Percentiles rank a stretch among this genome's conserved stretches.
Evolutionary conservation across 495 filamentous ascomycete species (phyloP).

Genomic region (Neohortaea acidophila): DNA sequence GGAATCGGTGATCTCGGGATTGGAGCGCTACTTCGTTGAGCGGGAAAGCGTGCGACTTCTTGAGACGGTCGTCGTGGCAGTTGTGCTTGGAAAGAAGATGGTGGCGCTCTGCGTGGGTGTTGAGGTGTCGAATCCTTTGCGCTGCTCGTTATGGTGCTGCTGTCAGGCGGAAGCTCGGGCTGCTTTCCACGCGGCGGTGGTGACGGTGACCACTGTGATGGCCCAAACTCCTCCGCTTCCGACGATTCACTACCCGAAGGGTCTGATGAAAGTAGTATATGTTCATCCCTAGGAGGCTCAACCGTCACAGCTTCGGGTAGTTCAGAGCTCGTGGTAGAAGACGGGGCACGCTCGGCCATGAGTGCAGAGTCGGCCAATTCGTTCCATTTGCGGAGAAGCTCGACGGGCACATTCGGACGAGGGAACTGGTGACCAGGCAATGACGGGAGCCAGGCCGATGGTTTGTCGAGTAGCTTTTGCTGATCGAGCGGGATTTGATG

Average conservation of each 20-base stretch:
- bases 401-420: constrained; percentile 12
- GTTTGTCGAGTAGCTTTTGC: constrained; percentile 36
- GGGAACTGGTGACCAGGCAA: constrained; percentile 12
- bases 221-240: background rate
- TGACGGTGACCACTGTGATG: background rate
- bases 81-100: no score
- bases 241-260: background rate
- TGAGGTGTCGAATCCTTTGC: no score
- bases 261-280: background rate
- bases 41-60: no score
- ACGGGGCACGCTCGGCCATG: background rate
- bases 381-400: constrained; percentile 11
- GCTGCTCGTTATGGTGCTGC: no score
- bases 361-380: no score
- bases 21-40: no score
- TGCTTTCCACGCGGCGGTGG: no score
- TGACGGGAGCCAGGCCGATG: constrained; percentile 25
- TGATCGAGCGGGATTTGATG: constrained; percentile 44
- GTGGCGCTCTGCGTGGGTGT: no score
- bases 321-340: background rate
- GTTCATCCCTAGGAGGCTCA: background rate
- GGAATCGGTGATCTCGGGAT: no score
- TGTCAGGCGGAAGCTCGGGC: no score
- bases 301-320: background rate
- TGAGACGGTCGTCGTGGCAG: no score